Percentiles rank a stretch among this genome's conserved stretches.
These are phyloP conservation scores for Plasmopara halstedii DNA, from an alignment of 352 stramenopile genomes.

Conservation along the genomic window DNA sequence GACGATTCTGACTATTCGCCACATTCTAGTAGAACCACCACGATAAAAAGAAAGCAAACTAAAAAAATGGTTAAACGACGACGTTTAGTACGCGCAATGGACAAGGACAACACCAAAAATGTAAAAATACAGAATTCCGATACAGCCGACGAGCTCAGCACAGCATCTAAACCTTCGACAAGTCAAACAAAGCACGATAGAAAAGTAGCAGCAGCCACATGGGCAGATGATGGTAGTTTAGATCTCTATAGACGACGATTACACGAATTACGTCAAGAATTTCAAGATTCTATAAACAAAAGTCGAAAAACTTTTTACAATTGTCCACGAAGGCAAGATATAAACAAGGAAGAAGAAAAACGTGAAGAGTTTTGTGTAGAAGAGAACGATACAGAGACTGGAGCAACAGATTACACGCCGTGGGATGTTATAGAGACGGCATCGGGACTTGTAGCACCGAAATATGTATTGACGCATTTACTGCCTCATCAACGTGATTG, in stretches of 20 bases:
- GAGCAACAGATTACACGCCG: slow-evolving; percentile 30
- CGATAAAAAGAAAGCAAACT: slow-evolving; percentile 1
- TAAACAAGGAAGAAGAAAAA: slow-evolving; percentile 7
- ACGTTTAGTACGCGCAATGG: slow-evolving; percentile 10
- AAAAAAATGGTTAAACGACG: slow-evolving; percentile 14
- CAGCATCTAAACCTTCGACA: background rate
- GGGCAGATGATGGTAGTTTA: slow-evolving; percentile 31
- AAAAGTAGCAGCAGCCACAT: slow-evolving; percentile 24
- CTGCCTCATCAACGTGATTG: slow-evolving; percentile 93
- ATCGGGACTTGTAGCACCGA: slow-evolving; percentile 59
- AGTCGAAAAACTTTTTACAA: slow-evolving; percentile 35
- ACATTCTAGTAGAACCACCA: background rate
- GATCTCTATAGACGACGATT: slow-evolving; percentile 19
- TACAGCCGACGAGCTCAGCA: slow-evolving; percentile 1
- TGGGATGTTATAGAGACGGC: slow-evolving; percentile 48
- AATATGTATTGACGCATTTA: slow-evolving; percentile 71
- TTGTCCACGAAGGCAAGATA: slow-evolving; percentile 13
- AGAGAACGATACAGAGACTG: too few relatives aligned
- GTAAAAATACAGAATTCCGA: background rate
- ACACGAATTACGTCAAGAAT: slow-evolving; percentile 21
- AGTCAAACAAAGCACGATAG: slow-evolving; percentile 11
- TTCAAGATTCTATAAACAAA: slow-evolving; percentile 20
- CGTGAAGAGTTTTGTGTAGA: too few relatives aligned
- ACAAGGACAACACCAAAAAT: background rate
- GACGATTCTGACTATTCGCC: slow-evolving; percentile 34